Percentiles rank a stretch among this genome's conserved stretches.
Evolutionary conservation across 257 asterid species (phyloP).

Genomic region (Fraxinus anomala): DNA sequence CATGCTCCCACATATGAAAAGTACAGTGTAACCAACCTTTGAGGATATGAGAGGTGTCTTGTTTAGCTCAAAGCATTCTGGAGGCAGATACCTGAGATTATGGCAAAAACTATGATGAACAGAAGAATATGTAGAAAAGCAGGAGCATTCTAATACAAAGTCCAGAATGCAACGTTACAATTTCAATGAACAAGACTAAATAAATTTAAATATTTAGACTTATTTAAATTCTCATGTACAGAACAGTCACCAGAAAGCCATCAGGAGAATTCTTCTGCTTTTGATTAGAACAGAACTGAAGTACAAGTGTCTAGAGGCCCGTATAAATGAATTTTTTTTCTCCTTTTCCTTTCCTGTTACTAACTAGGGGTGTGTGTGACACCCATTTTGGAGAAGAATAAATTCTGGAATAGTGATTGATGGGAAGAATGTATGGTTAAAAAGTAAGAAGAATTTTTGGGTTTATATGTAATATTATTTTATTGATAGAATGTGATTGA

Average conservation of each 20-base stretch:
- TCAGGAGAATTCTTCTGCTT: background rate
- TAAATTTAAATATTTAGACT: background rate
- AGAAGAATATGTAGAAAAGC: background rate
- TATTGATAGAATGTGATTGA: too few species aligned
- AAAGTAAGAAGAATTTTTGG: too few species aligned
- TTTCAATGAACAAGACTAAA: background rate
- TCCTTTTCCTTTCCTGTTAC: background rate
- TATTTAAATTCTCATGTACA: too few species aligned
- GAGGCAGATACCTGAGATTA: constrained; percentile 89
- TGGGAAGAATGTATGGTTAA: too few species aligned
- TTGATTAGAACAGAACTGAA: background rate
- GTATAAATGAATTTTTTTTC: background rate
- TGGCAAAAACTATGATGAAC: constrained; percentile 15
- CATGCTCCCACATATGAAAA: background rate
- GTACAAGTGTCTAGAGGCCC: background rate
- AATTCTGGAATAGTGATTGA: too few species aligned
- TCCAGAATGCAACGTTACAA: background rate
- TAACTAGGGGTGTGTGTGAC: background rate
- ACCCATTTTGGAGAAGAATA: too few species aligned
- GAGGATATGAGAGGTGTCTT: constrained; percentile 96
- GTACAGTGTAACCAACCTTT: constrained; percentile 54
- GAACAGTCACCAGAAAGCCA: too few species aligned
- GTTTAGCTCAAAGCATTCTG: constrained; percentile 97
- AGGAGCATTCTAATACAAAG: background rate
- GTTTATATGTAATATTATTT: too few species aligned